Evolutionary conservation across 2,329 filamentous ascomycete genomes (phyloP), one percentile per base, ranked within the genome.

Genomic region (Cladosporium sp.): DNA sequence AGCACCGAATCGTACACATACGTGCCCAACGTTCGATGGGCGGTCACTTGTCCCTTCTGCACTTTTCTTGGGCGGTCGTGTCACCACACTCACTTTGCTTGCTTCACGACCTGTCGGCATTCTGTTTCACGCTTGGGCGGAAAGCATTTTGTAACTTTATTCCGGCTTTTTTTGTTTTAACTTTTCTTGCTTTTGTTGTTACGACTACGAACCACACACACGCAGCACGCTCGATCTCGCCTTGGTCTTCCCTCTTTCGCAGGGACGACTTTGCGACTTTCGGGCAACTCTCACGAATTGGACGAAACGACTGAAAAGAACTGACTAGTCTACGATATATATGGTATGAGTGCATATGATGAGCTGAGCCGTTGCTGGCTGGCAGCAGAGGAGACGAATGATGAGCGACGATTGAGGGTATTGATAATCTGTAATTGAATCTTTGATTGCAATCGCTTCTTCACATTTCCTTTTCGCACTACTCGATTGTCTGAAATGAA

Each of bases 401-500:
- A 34, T 12, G 30, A 34, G 2, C 9, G 25, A 12, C 19, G n/a
- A 12, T 43, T 12, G 25, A n/a, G n/a, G n/a, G 38, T 55, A 55
- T 47, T 56, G 40, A 49, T 56, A 56, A 56, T 49, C 54, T 56
- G 54, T 56, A 56, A 56, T 49, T 56, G 54, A 56, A 38, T 45
- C 22, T 28, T 30, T 5, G 43, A 30, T 34, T 34, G 11, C 30
- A 34, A 34, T 25, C 3, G 25, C 25, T 25, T 25, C 6, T 6
- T 6, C 25, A 25, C 25, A 25, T 25, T 25, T 25, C 25, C 25
- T 25, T 25, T 25, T 25, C 25, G 25, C 25, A 25, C 25, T 25
- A 25, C 6, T 25, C 25, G 25, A 25, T 25, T 25, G 25, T 25
- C 25, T 25, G 25, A 25, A 6, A 3, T 25, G 25, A 25, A 25